Evolutionary conservation across 768 basidiomycete species (phyloP).

Genomic region (Amanita rubescens): DNA sequence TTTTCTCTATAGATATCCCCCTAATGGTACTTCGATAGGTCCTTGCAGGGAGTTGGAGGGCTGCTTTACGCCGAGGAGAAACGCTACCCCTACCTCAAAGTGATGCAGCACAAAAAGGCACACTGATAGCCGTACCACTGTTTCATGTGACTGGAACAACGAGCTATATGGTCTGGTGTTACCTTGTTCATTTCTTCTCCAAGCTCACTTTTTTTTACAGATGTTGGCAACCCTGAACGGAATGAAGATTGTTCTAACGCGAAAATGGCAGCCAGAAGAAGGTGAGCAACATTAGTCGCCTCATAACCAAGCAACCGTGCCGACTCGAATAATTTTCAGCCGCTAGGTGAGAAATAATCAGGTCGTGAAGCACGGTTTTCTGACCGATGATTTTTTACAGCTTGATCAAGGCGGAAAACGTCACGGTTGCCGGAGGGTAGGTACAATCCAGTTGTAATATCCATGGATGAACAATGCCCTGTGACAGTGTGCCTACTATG

Average conservation of each 20-base stretch:
- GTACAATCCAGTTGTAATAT: not conserved
- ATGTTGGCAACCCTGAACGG: slow-evolving; percentile 37
- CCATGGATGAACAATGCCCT: not conserved
- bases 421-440: slow-evolving; percentile 39
- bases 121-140: slow-evolving; percentile 46
- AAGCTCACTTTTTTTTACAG: slow-evolving; percentile 11
- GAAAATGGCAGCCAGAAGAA: slow-evolving; percentile 43
- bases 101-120: slow-evolving; percentile 32
- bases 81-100: slow-evolving; percentile 20
- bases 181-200: not conserved
- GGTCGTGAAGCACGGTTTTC: not conserved
- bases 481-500: slow-evolving; percentile 45
- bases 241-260: slow-evolving; percentile 39
- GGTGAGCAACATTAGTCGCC: slow-evolving; percentile 21
- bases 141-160: slow-evolving; percentile 50
- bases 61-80: slow-evolving; percentile 32
- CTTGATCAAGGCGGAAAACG: slow-evolving; percentile 37
- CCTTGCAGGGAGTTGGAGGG: slow-evolving; percentile 24
- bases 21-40: slow-evolving; percentile 18
- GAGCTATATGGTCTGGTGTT: slow-evolving; percentile 16
- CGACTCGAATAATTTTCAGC: slow-evolving; percentile 13
- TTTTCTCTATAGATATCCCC: slow-evolving; percentile 3
- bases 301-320: not conserved
- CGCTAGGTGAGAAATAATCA: slow-evolving; percentile 21
- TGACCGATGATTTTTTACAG: slow-evolving; percentile 13